Conservation (phyloP, 306 rosid genomes). For the Begonia masoniana region DNA sequence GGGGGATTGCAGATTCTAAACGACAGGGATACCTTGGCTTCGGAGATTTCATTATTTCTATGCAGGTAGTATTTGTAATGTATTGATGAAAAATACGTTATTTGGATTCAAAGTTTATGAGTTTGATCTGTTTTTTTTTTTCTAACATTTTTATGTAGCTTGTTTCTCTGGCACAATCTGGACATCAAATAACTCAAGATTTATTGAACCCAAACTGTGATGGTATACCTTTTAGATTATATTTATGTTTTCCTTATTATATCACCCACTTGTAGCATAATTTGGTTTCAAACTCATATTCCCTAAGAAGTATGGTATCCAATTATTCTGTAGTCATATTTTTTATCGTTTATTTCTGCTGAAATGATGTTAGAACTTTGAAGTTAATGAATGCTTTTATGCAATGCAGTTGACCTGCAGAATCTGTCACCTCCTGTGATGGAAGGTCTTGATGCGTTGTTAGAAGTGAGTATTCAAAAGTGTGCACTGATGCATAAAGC, state of each 20-base stretch:
- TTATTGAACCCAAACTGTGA: conserved; percentile 20
- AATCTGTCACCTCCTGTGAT: conserved; percentile 47
- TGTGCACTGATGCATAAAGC: not conserved
- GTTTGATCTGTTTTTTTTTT: conserved; percentile 1
- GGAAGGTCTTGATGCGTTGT: conserved; percentile 55
- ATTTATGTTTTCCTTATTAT: not conserved
- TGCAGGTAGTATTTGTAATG: conserved; percentile 38
- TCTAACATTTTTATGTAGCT: conserved; percentile 16
- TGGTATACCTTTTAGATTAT: conserved; percentile 16
- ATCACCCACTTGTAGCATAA: conserved; percentile 2
- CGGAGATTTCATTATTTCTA: conserved; percentile 59
- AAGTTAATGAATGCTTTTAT: conserved; percentile 8
- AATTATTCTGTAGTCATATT: conserved; percentile 1
- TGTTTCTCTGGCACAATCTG: conserved; percentile 44
- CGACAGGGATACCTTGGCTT: conserved; percentile 90
- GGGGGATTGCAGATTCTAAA: conserved; percentile 89
- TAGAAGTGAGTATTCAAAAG: conserved; percentile 32
- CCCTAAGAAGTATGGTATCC: not conserved
- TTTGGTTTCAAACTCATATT: not conserved
- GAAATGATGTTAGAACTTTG: conserved; percentile 1
- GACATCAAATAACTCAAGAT: conserved; percentile 32
- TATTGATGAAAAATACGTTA: not conserved
- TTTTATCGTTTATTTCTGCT: not conserved
- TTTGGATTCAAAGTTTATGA: not conserved
- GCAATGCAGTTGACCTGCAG: conserved; percentile 45